Percentiles rank a stretch among this genome's conserved stretches.
Conservation (phyloP, 2,329 filamentous ascomycete genomes). For the Fusarium verticillioides region DNA sequence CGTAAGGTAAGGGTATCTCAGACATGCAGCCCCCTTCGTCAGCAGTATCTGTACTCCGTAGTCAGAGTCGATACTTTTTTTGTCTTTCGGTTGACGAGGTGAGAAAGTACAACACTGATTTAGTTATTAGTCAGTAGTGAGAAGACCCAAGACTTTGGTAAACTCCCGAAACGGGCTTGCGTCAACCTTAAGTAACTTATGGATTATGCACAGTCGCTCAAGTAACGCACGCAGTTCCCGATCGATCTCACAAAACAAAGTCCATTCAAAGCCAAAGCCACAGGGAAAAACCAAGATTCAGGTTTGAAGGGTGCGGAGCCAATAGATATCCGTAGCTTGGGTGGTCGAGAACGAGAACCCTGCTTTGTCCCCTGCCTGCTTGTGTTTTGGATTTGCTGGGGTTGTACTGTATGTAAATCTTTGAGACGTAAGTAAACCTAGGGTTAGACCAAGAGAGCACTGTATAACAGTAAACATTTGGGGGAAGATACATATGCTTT, state of each 20-base stretch:
- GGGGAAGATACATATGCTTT: neutral
- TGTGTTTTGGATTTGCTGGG: constrained; percentile 26
- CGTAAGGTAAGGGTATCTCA: constrained; percentile 7
- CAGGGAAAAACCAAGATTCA: constrained; percentile 26
- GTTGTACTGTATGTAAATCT: neutral
- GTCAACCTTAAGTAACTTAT: constrained; percentile 22
- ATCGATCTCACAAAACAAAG: constrained; percentile 24
- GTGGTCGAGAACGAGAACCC: constrained; percentile 7
- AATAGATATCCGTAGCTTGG: constrained; percentile 20
- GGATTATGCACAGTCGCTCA: neutral
- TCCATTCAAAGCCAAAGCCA: constrained; percentile 1
- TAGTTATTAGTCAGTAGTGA: neutral
- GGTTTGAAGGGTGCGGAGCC: constrained; percentile 13
- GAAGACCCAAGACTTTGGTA: constrained; percentile 5
- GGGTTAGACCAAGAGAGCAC: neutral
- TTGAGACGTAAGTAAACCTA: constrained; percentile 1
- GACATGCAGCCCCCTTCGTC: constrained; percentile 21
- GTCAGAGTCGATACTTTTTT: neutral
- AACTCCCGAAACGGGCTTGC: constrained; percentile 2
- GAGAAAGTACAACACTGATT: neutral
- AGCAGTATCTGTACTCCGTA: neutral
- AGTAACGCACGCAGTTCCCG: neutral
- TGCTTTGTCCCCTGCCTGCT: constrained; percentile 19
- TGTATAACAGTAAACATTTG: neutral
- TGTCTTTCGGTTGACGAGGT: neutral